Evolutionary conservation across 306 rosid species (phyloP).

Genomic region (Carpinus viminea): DNA sequence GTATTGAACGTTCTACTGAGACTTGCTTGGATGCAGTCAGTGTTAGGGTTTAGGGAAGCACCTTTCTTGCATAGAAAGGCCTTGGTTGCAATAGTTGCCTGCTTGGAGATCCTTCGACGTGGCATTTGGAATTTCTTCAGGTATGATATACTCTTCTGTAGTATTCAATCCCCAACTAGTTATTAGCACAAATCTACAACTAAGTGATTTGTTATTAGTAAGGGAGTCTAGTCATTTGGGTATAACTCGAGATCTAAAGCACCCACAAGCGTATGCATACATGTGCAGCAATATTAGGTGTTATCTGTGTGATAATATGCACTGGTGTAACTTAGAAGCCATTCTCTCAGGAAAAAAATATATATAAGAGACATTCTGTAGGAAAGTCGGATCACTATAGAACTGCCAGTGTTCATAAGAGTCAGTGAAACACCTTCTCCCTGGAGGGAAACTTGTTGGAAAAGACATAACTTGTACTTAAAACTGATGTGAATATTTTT

Average conservation of each 20-base stretch:
- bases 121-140: conserved; percentile 93
- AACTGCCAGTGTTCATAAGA: too few relatives aligned
- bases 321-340: not conserved
- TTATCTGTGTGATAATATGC: not conserved
- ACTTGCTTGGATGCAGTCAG: conserved; percentile 82
- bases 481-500: too few relatives aligned
- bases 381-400: too few relatives aligned
- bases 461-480: too few relatives aligned
- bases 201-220: too few relatives aligned
- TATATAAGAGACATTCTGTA: too few relatives aligned
- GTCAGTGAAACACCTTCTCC: too few relatives aligned
- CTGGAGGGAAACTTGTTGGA: too few relatives aligned
- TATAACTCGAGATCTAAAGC: not conserved
- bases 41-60: conserved; percentile 48
- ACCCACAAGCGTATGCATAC: not conserved
- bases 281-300: too few relatives aligned
- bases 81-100: conserved; percentile 56
- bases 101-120: conserved; percentile 77
- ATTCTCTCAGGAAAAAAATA: not conserved
- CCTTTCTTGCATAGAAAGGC: conserved; percentile 65
- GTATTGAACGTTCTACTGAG: conserved; percentile 64
- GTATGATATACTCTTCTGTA: conserved; percentile 28
- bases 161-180: not conserved
- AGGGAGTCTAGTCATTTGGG: too few relatives aligned
- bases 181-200: too few relatives aligned